Evolutionary conservation across 768 basidiomycete species (phyloP).

Genomic region (Panaeolus papilionaceus): DNA sequence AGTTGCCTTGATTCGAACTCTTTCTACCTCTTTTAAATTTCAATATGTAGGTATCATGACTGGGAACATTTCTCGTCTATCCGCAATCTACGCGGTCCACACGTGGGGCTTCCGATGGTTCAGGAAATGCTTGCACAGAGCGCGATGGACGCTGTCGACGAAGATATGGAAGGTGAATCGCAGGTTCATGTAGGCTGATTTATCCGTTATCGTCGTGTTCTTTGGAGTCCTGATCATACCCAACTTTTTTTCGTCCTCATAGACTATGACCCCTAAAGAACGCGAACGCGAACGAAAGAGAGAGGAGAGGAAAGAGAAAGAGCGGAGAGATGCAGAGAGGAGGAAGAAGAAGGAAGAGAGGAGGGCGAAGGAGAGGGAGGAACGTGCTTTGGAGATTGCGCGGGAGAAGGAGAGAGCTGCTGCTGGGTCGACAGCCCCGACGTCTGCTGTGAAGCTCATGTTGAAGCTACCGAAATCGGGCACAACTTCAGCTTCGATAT

Average conservation of each 20-base stretch:
- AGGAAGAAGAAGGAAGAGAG: conserved; percentile 32
- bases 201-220: neutral
- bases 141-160: conserved; percentile 11
- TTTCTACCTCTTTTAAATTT: neutral
- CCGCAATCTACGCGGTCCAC: conserved; percentile 85
- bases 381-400: conserved; percentile 25
- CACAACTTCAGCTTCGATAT: conserved; percentile 19
- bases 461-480: conserved; percentile 21
- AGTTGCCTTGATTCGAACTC: conserved; percentile 39
- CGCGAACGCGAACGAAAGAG: conserved; percentile 20
- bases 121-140: conserved; percentile 46
- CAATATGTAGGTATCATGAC: conserved; percentile 73
- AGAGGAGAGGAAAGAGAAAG: conserved; percentile 33
- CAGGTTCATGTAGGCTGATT: conserved; percentile 6
- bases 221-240: neutral
- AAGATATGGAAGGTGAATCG: conserved; percentile 13
- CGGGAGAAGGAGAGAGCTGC: conserved; percentile 24
- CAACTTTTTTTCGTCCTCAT: neutral
- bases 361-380: conserved; percentile 25
- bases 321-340: conserved; percentile 32
- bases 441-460: conserved; percentile 33
- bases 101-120: conserved; percentile 74
- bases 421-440: neutral
- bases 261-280: conserved; percentile 10
- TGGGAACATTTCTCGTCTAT: conserved; percentile 98